Base-by-base conservation (phyloP, 2,329 filamentous ascomycete genomes). In the Gliomastix tumulicola region DNA sequence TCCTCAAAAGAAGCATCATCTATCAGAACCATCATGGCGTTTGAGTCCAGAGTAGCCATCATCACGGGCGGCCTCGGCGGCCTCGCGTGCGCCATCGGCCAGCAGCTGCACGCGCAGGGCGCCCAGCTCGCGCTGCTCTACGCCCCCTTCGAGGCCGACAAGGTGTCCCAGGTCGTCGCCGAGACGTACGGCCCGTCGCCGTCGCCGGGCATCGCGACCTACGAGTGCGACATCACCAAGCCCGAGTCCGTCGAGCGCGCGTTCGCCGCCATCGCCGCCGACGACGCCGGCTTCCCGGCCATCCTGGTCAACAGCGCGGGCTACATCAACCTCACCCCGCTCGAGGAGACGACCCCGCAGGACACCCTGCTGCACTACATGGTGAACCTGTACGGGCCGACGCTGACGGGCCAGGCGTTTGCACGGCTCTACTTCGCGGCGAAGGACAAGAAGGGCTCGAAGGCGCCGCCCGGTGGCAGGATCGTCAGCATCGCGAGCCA, bases 251-350 rank as follows among this genome's bases (percentile, higher is more conserved):
- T 43, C 23, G 19, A 40, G n/a, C 21, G 20, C 3, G 41, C 35
- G 4, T 43, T 43, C 21, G 31, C 32, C 17, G 21, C 32, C 18
- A 40, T 43, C 28, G 32, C 32, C 13, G 12, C 30, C 6, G 34
- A 38, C 21, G 28, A 34, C 19, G 22, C 18, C 2, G 35, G 18
- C 22, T 41, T 40, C 32, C 41, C 41, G 5, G 15, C 17, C 9
- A 20, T 40, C 9, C 38, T 43, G 10, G 17, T 43, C 35, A 43
- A 43, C 33, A 40, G 38, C 21, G 41, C 41, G 15, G 41, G 41
- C 2, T 43, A 43, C 18, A 38, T 43, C 20, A 40, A 40, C 34
- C 21, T 43, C 16, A 36, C 21, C 6, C 38, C 35, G 11, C 30
- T 43, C 8, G 38, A 38, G 28, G 41, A 40, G 30, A 39, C 36